Evolutionary conservation across 2,329 filamentous ascomycete genomes (phyloP), one percentile per base, ranked within the genome.

Genomic region (Ophiostoma tasmaniense): DNA sequence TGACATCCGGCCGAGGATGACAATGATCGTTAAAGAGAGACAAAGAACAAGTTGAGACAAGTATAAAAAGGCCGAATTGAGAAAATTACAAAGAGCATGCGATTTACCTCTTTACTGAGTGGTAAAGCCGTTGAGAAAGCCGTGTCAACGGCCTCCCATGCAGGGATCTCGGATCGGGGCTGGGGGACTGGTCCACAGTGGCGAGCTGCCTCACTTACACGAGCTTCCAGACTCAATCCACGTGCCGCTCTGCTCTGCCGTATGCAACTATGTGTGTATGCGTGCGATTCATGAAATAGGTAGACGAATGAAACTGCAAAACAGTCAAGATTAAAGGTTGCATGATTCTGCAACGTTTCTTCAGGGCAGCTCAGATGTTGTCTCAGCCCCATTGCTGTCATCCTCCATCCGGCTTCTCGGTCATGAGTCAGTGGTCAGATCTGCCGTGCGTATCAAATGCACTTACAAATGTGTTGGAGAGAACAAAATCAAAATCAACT

Each of bases 141-240:
- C 33, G 25, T 37, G 35, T 64, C 55, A 42, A 66, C 61, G 67
- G 50, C 64, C 52, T 68, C 64, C 35, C 5, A 64, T 22, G 42
- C 62, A 66, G 35, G 64, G n/a, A 39, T 64, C 55, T 30, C 25
- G 55, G 25, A 25, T 30, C 22, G 13, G 52, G 52, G 52, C 52
- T 59, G 52, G 25, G 50, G 52, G 55, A 55, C 22, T 2, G 50
- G 55, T 64, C 68, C 68, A 69, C 68, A 66, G 64, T 69, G 64
- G 68, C 68, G n/a, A 33, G 22, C 2, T 33, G 22, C 67, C 52
- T 42, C 22, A 33, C 22, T 66, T 66, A 66, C 20, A 62, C 22
- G 59, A 25, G 28, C 22, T 13, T 14, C 55, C 25, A 30, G 14
- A 22, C 22, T 55, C 3, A 25, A 10, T 10, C 25, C 25, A 8